Base-by-base conservation (phyloP, 768 basidiomycete genomes). In the Kwoniella bestiolae region DNA sequence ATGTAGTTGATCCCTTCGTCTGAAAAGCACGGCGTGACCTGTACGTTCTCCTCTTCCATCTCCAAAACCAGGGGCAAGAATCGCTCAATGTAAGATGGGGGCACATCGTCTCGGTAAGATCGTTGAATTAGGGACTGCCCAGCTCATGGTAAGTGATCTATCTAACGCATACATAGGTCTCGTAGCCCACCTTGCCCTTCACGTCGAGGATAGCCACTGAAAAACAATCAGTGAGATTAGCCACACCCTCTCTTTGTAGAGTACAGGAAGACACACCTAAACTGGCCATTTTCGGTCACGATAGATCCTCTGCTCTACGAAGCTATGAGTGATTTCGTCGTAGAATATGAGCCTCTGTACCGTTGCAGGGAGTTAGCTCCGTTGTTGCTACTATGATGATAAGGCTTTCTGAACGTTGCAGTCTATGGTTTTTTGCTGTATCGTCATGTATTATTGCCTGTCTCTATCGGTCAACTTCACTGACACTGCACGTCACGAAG, bases 1-100 rank as follows among this genome's bases (percentile, higher is more conserved):
- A 97, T 91, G 83, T 94, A 99, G 82, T 98, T 98, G 83, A 98
- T 84, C 14, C 95, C 95, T 75, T 94, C 91, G 69, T 87, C 89
- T 3, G 94, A 91, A 84, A 99, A 92, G 83, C 95, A 98, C 0
- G 96, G 96, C 5, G 92, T 94, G 28, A 97, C 90, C 74, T 93
- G 93, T 71, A 93, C 90, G 35, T 92, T 92, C 64, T 99, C 96
- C 83, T 99, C 95, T 82, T 99, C 95, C 78, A 96, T 89, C 29
- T 99, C 95, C 35, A 97, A 87, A 26, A 97, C 83, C 29, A 96
- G 86, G 0, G 95, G 95, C 35, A 98, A 85, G 80, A 99, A 98
- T 50, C 91, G 87, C 78, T 98, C 96, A 71, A 99, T 88, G 66
- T 90, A 90, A 1, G 92, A 88, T 0, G 91, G 75, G 0, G 92